A percentile compares a stretch with the other conserved stretches of the same genome.
Conservation (phyloP, 2,329 filamentous ascomycete species). For the Xylaria sp. region DNA sequence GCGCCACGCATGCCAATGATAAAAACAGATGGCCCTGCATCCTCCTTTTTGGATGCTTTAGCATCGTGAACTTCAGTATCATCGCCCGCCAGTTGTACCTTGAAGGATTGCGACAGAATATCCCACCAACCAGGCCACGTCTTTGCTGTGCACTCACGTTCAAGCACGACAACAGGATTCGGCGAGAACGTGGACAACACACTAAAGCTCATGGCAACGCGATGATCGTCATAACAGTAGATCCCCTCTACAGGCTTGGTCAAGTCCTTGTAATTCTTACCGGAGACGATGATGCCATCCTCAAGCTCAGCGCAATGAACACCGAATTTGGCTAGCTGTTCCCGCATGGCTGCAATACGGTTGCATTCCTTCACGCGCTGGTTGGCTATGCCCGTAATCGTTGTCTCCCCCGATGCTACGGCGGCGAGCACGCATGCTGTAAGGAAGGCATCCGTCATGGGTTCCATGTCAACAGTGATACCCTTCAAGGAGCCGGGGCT, state of each 20-base stretch:
- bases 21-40: conserved; percentile 76
- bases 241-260: conserved; percentile 72
- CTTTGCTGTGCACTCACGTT: conserved; percentile 94
- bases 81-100: conserved; percentile 78
- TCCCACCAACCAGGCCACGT: conserved; percentile 99
- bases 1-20: conserved; percentile 98
- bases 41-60: conserved; percentile 51
- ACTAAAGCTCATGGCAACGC: conserved; percentile 98
- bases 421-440: conserved; percentile 94
- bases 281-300: conserved; percentile 85
- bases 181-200: conserved; percentile 81
- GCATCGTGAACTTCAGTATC: conserved; percentile 58
- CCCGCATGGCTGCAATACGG: conserved; percentile 93
- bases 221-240: conserved; percentile 96
- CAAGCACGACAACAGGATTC: conserved; percentile 78
- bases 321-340: conserved; percentile 92
- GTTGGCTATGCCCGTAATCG: conserved; percentile 94
- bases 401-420: conserved; percentile 83
- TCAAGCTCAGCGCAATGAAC: conserved; percentile 87
- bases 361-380: conserved; percentile 99
- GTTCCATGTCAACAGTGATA: conserved; percentile 92
- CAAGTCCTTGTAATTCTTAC: conserved; percentile 60
- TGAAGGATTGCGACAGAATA: conserved; percentile 80
- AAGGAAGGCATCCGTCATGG: conserved; percentile 98
- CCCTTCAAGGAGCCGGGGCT: conserved; percentile 76